Evolutionary conservation across 2,329 filamentous ascomycete species (phyloP).

Genomic region (Epichloe festucae): DNA sequence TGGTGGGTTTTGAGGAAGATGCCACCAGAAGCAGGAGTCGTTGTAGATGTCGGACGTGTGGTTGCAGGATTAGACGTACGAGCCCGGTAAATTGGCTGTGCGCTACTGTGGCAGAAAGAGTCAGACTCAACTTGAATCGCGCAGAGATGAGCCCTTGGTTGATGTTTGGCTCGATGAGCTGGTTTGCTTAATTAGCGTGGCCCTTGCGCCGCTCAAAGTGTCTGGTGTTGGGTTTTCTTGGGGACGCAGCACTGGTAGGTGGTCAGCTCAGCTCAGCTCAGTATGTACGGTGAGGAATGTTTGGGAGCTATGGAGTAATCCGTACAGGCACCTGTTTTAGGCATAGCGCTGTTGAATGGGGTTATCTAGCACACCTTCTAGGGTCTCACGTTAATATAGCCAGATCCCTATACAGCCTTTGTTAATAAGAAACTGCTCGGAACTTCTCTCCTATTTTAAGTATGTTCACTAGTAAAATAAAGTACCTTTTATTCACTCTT

Average conservation of each 20-base stretch:
- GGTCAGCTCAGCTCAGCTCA: conserved; percentile 11
- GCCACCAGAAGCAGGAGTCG: background rate
- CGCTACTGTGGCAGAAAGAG: background rate
- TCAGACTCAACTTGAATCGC: background rate
- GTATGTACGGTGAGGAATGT: conserved; percentile 3
- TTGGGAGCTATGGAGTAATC: conserved; percentile 12
- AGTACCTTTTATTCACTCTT: no score
- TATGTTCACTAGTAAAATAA: no score
- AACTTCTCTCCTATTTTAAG: no score
- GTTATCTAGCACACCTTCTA: no score
- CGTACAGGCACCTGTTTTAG: conserved; percentile 16
- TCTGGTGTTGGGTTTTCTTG: background rate
- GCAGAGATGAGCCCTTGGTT: background rate
- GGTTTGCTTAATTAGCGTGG: background rate
- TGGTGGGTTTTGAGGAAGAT: background rate
- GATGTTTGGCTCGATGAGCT: background rate
- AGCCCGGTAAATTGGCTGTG: background rate
- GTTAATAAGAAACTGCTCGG: no score
- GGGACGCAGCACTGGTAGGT: conserved; percentile 9
- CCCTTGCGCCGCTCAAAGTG: background rate
- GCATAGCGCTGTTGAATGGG: conserved; percentile 16
- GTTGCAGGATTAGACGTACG: background rate
- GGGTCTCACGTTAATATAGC: no score
- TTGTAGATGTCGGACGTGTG: background rate
- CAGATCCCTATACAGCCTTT: no score